Evolutionary conservation across 2,329 filamentous ascomycete genomes (phyloP).

Genomic region (Aspergillus vadensis): DNA sequence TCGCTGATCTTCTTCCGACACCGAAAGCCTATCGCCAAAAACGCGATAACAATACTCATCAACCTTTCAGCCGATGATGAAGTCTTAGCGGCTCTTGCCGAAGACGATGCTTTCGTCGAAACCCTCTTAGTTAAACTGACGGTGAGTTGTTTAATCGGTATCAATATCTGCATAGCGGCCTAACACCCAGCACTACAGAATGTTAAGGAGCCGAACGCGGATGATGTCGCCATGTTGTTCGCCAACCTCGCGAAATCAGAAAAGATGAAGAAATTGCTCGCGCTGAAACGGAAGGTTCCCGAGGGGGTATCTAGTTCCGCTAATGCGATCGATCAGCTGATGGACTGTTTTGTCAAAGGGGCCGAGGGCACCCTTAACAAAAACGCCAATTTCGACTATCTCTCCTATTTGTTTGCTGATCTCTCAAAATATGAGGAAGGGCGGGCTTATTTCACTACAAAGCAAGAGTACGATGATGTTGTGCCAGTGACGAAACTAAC

Average conservation of each 20-base stretch:
- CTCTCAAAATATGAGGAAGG: slow-evolving; percentile 78
- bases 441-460: slow-evolving; percentile 71
- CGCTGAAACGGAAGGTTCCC: slow-evolving; percentile 68
- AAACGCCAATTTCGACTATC: slow-evolving; percentile 83
- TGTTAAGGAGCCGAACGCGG: slow-evolving; percentile 73
- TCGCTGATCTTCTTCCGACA: slow-evolving; percentile 12
- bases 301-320: slow-evolving; percentile 71
- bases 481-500: slow-evolving; percentile 90
- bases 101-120: slow-evolving; percentile 80
- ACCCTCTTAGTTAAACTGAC: slow-evolving; percentile 72
- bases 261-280: slow-evolving; percentile 67
- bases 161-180: background rate
- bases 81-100: slow-evolving; percentile 70
- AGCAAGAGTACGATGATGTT: slow-evolving; percentile 75
- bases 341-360: slow-evolving; percentile 96
- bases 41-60: slow-evolving; percentile 76
- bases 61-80: slow-evolving; percentile 84
- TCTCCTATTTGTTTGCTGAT: slow-evolving; percentile 92
- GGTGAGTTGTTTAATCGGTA: slow-evolving; percentile 59
- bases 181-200: slow-evolving; percentile 30
- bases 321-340: slow-evolving; percentile 80
- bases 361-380: slow-evolving; percentile 81
- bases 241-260: slow-evolving; percentile 88
- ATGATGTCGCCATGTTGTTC: slow-evolving; percentile 85
- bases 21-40: slow-evolving; percentile 78